Evolutionary conservation across 345 rosid genomes (phyloP).

Genomic region (Eucalyptus marginata): DNA sequence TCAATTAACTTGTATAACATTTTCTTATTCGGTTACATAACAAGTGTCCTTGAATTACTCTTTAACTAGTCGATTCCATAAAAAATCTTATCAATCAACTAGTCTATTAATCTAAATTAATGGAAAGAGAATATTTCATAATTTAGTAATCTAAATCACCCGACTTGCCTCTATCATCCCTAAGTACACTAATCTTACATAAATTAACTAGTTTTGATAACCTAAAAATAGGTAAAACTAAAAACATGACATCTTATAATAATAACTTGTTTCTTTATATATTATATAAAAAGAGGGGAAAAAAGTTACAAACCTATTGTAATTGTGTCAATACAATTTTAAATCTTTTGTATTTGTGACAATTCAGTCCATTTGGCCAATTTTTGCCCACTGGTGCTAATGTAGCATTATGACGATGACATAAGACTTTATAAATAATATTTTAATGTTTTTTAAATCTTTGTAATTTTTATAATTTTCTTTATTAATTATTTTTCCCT

Average conservation of each 20-base stretch:
- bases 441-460: no score
- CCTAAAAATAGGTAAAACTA: not conserved
- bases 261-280: not conserved
- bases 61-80: not conserved
- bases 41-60: not conserved
- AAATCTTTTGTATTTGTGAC: no score
- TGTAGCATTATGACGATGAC: no score
- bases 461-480: no score
- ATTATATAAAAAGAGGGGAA: no score
- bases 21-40: not conserved
- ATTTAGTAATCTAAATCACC: not conserved
- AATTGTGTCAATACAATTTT: no score
- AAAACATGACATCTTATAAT: not conserved
- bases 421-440: no score
- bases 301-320: no score
- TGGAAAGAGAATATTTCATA: not conserved
- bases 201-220: not conserved
- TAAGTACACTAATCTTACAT: not conserved
- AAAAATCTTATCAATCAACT: not conserved
- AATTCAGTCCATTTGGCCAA: no score
- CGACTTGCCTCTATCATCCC: not conserved
- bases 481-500: no score
- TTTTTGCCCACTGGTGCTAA: no score
- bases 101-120: not conserved
- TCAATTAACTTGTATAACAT: not conserved